Percentiles rank a stretch among this genome's conserved stretches.
Evolutionary conservation across 208 protist species (phyloP).

Genomic region (Herpetomonas tarakana): DNA sequence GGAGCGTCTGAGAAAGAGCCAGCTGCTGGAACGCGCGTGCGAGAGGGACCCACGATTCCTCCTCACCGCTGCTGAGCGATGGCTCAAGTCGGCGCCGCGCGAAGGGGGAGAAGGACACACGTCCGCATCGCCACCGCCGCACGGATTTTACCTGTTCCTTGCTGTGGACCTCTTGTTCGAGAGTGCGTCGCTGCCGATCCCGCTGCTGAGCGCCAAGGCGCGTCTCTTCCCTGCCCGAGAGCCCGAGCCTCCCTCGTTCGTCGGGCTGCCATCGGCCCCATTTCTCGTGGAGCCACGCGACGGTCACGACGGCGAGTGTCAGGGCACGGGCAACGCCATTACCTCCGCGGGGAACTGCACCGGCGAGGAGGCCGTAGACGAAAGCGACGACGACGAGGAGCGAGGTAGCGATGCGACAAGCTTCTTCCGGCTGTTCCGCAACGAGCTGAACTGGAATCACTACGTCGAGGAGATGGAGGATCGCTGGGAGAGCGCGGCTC

Average conservation of each 20-base stretch:
- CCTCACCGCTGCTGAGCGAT: constrained; percentile 21
- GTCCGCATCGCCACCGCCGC: no score
- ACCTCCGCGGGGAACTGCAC: background rate
- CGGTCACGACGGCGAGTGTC: background rate
- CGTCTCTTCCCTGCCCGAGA: constrained; percentile 33
- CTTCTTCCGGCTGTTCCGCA: constrained; percentile 83
- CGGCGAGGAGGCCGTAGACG: background rate
- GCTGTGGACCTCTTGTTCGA: constrained; percentile 79
- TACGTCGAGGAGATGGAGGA: constrained; percentile 53
- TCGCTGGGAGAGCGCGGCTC: constrained; percentile 2
- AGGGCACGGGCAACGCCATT: background rate
- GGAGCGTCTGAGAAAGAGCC: constrained; percentile 35
- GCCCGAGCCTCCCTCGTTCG: background rate
- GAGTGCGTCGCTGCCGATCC: constrained; percentile 53
- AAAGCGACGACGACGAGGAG: constrained; percentile 2
- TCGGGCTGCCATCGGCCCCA: constrained; percentile 23
- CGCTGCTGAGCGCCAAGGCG: constrained; percentile 70
- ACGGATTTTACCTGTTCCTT: constrained; percentile 41
- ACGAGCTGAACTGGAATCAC: constrained; percentile 63
- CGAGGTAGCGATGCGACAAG: constrained; percentile 10
- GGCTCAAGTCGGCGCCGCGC: background rate
- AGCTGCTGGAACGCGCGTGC: constrained; percentile 42
- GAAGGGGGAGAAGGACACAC: constrained; percentile 1
- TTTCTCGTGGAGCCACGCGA: constrained; percentile 14
- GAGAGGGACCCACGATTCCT: constrained; percentile 28